Conservation (phyloP, 192 early-diverging fungal species). For the Backusella circina region DNA sequence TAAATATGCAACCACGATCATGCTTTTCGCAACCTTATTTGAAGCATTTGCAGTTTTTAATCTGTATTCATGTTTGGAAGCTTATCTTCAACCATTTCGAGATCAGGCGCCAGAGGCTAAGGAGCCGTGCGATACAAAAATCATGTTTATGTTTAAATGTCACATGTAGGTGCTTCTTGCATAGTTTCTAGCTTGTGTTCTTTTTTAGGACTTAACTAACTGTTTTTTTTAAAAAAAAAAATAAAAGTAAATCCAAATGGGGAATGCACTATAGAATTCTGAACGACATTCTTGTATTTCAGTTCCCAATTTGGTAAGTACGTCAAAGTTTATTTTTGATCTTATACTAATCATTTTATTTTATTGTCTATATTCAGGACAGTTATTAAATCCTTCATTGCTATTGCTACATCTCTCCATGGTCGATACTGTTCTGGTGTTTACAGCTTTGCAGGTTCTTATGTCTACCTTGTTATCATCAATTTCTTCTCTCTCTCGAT, state of each 20-base stretch:
- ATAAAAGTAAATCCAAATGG: conserved; percentile 29
- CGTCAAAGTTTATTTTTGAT: background rate
- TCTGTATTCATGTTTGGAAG: conserved; percentile 27
- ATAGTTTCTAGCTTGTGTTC: background rate
- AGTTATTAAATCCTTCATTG: conserved; percentile 24
- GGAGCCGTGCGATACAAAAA: conserved; percentile 16
- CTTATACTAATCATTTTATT: background rate
- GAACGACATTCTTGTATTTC: conserved; percentile 29
- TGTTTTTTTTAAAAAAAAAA: background rate
- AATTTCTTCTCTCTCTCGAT: conserved; percentile 28
- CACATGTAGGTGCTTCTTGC: conserved; percentile 23
- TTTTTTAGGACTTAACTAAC: background rate
- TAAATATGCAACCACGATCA: conserved; percentile 27
- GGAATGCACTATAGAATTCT: conserved; percentile 35
- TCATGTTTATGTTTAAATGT: conserved; percentile 21
- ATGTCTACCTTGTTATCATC: conserved; percentile 32
- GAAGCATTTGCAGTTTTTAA: conserved; percentile 38
- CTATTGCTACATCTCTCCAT: conserved; percentile 27
- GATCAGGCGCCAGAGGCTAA: conserved; percentile 16
- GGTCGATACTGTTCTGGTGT: conserved; percentile 27
- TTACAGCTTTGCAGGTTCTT: conserved; percentile 30
- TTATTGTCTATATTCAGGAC: background rate
- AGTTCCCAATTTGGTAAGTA: conserved; percentile 34
- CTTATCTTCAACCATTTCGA: conserved; percentile 30
- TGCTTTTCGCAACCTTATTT: conserved; percentile 33